Base-by-base conservation (phyloP, 2,329 filamentous ascomycete genomes). In the Pyrenophora teres region DNA sequence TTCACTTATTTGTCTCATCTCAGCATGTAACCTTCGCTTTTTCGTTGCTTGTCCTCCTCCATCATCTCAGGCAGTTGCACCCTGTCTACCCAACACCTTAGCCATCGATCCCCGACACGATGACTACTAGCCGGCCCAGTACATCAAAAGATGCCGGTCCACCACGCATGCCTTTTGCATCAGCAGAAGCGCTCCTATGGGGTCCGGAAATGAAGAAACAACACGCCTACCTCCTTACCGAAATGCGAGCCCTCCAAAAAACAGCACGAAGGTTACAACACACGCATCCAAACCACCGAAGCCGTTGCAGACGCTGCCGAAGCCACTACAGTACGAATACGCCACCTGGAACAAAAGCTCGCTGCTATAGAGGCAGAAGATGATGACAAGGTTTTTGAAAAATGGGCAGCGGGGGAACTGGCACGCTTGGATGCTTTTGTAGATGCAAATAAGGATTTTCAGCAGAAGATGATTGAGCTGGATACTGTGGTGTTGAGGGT, bases 121-220 rank as follows among this genome's bases (percentile, higher is more conserved):
- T 50, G 52, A 42, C 25, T 13, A 49, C 46, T 8, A 52, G 56
- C 31, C 46, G 50, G 12, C 50, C 59, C 7, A 56, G 47, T 25
- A 57, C 52, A 12, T 50, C 59, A 12, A 41, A 40, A 9, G 46
- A 52, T 16, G 32, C 47, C 4, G 37, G 43, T 7, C 44, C 41
- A 9, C 40, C 53, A 33, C 57, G 61, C 8, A 57, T 64, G 45
- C 51, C 64, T 8, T 61, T 63, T 25, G 52, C 54, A 30, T 56
- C 62, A 2, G 62, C 56, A 12, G 62, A 65, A 43, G 57, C 64
- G 6, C 65, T 77, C 4, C 61, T 78, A 7, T 78, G 75, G 75
- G 72, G 70, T 1, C 69, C 74, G 23, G 72, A 76, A 40, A 63
- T 77, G 25, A 72, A 74, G 51, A 65, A 69, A 21, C 68, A 76